Percentiles rank a stretch among this genome's conserved stretches.
These are phyloP conservation scores for Murraya paniculata DNA, from an alignment of 345 rosid species.

Conservation along the genomic window DNA sequence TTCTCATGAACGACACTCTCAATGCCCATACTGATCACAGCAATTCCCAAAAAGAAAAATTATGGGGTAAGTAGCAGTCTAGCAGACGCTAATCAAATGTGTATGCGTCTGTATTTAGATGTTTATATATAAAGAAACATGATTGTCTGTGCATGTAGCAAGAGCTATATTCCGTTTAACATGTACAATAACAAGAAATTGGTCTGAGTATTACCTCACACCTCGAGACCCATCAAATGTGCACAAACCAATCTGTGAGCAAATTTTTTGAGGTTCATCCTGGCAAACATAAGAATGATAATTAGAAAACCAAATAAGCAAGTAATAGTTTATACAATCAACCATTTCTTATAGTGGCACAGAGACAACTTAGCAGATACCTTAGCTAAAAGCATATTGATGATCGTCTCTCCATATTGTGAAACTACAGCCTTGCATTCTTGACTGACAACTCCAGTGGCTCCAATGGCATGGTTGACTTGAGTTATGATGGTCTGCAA, in stretches of 20 bases:
- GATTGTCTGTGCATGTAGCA: background rate
- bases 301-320: constrained; percentile 4
- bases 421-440: constrained; percentile 61
- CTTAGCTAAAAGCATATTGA: constrained; percentile 49
- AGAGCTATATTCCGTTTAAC: background rate
- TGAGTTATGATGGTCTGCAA: constrained; percentile 50
- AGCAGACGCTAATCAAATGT: background rate
- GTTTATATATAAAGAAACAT: background rate
- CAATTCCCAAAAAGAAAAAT: background rate
- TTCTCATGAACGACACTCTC: constrained; percentile 51
- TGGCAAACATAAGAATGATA: constrained; percentile 19
- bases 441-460: constrained; percentile 62
- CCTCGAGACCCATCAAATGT: constrained; percentile 55
- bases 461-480: constrained; percentile 72
- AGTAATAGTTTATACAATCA: background rate
- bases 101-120: background rate
- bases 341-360: background rate
- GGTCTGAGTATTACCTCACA: constrained; percentile 40
- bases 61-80: background rate
- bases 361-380: constrained; percentile 21
- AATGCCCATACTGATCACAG: constrained; percentile 49
- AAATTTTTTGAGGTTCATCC: constrained; percentile 52
- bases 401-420: constrained; percentile 55
- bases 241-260: constrained; percentile 66
- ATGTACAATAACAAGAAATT: background rate